Base-by-base conservation (phyloP, 306 rosid species). In the Cicer arietinum region DNA sequence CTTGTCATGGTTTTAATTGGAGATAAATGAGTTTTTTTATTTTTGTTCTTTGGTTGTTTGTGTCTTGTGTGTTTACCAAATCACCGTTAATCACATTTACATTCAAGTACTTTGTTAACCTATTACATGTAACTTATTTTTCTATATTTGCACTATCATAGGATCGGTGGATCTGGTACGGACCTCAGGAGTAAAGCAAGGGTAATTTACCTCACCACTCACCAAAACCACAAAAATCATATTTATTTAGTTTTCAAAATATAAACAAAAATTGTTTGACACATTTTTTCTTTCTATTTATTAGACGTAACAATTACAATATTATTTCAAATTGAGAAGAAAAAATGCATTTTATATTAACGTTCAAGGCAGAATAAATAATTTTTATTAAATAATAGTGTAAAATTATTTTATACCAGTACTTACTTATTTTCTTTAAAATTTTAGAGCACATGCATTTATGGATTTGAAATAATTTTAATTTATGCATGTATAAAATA, bases 131-230 rank as follows among this genome's bases (percentile, higher is more conserved):
- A 51, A 44, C 52, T 14, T 13, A 0, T 7, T 25, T 7, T 62
- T n/a, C 17, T 5, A 37, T 51, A 8, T 35, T 71, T 76, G 13
- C 14, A 0, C 42, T 71, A 48, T 69, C 66, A 73, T 76, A 93
- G 98, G 98, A 68, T 94, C 17, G 98, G 98, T 74, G 98, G 98
- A 77, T 87, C 97, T 82, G 98, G 97, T 20, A 20, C 83, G 86
- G 98, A 94, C 76, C 0, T 94, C 54, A 86, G 98, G 83, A 94
- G 98, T 86, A 94, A 94, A 90, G 97, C 91, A 57, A 93, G 88
- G 88, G 98, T 91, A 88, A 79, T 63, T 76, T 43, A 81, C 74
- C 66, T 78, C 59, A 62, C 25, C 22, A 42, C 14, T 51, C 12
- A 69, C 10, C 11, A 41, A 63, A 64, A 50, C 10, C 2, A 0